Conservation (phyloP, 257 asterid genomes). For the Nicotiana paniculata region DNA sequence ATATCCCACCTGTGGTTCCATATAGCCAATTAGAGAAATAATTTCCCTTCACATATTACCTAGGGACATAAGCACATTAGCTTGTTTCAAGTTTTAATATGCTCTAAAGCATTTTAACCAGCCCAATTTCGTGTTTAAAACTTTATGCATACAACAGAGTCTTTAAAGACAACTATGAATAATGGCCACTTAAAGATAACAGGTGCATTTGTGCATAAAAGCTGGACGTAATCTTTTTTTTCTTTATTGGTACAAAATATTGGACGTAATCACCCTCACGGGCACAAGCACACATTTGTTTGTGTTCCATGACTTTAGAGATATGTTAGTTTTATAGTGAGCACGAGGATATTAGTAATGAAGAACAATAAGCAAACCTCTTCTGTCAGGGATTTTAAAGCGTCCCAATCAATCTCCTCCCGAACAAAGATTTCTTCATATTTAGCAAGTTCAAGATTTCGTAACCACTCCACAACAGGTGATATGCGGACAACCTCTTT, state of each 20-base stretch:
- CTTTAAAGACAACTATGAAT: background rate
- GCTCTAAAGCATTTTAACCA: background rate
- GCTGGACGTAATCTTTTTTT: background rate
- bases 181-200: background rate
- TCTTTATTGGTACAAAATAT: too few relatives aligned
- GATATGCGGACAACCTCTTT: slow-evolving; percentile 30
- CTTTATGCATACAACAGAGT: background rate
- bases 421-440: slow-evolving; percentile 64
- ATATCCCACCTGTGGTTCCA: background rate
- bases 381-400: slow-evolving; percentile 69
- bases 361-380: slow-evolving; percentile 46
- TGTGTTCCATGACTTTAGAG: background rate
- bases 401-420: slow-evolving; percentile 88
- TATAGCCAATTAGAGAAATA: background rate
- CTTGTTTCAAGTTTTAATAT: background rate
- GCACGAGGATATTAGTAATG: background rate
- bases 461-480: slow-evolving; percentile 67
- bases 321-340: background rate
- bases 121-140: background rate
- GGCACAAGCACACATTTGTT: background rate
- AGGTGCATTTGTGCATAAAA: background rate
- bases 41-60: background rate
- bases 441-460: slow-evolving; percentile 61
- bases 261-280: background rate
- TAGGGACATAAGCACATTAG: background rate